These are phyloP conservation scores for Phaffomyces opuntiae DNA, from an alignment of 805 yeast genomes.

Conservation along the genomic window DNA sequence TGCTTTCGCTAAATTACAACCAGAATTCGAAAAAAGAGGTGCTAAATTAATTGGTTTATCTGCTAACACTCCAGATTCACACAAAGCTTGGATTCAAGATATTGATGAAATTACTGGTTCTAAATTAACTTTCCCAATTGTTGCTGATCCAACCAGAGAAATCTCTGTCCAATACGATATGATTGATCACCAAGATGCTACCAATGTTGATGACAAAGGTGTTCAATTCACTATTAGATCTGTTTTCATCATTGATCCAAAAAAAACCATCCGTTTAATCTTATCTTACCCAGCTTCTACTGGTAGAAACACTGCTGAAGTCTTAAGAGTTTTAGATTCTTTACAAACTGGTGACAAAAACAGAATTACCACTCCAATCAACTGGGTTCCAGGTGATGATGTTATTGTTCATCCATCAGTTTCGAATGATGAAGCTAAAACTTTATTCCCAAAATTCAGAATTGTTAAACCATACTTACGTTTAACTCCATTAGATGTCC, in stretches of 20 bases:
- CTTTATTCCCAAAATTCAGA: constrained; percentile 54
- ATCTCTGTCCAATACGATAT: constrained; percentile 59
- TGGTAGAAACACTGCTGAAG: constrained; percentile 73
- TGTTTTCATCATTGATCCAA: constrained; percentile 65
- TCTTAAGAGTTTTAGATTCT: constrained; percentile 63
- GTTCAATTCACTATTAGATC: constrained; percentile 64
- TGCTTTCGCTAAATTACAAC: constrained; percentile 65
- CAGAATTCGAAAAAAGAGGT: constrained; percentile 58
- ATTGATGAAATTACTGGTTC: constrained; percentile 62
- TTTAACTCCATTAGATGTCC: constrained; percentile 34
- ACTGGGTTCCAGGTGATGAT: constrained; percentile 71
- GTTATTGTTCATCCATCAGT: constrained; percentile 67
- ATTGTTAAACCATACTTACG: constrained; percentile 58
- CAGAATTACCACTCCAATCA: constrained; percentile 62
- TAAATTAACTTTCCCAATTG: constrained; percentile 54
- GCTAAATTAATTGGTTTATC: constrained; percentile 65
- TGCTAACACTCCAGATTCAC: constrained; percentile 56
- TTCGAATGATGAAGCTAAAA: constrained; percentile 51
- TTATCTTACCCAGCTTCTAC: constrained; percentile 68
- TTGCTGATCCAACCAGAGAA: constrained; percentile 58
- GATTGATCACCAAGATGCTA: constrained; percentile 65
- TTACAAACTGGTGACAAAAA: constrained; percentile 56
- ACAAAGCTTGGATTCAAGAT: constrained; percentile 63
- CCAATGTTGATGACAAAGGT: constrained; percentile 58
- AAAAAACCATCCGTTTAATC: constrained; percentile 52